Percentiles rank a stretch among this genome's conserved stretches.
Conservation (phyloP, 176 grass and related monocot genomes). For the Saccharum spontaneum region DNA sequence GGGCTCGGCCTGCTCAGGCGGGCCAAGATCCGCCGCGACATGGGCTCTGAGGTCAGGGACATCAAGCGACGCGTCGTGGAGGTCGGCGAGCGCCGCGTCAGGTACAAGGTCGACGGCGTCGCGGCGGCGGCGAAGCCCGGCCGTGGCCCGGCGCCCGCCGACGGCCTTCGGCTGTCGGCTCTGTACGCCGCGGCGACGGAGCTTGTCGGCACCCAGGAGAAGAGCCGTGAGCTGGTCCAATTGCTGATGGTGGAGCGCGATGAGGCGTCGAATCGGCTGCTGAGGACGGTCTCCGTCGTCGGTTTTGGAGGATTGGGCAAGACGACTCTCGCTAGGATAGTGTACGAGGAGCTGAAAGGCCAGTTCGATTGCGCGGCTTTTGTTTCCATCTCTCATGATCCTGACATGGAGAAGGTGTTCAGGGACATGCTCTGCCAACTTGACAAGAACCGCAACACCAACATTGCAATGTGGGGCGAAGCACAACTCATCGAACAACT, state of each 20-base stretch:
- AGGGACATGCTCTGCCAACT: slow-evolving; percentile 12
- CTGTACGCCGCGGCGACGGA: not conserved
- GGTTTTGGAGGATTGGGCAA: slow-evolving; percentile 15
- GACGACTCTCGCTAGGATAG: not conserved
- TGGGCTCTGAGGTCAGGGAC: not conserved
- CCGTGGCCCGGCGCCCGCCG: too few relatives aligned
- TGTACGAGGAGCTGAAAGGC: not conserved
- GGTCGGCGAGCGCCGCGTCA: not conserved
- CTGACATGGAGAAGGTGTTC: slow-evolving; percentile 2
- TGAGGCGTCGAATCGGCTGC: fast-evolving
- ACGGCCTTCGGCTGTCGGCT: not conserved
- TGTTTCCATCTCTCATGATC: not conserved
- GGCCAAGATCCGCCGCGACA: not conserved
- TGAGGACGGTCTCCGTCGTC: not conserved
- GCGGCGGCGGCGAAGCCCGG: not conserved
- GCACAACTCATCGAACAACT: not conserved
- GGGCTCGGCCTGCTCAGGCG: not conserved
- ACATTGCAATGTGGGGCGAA: not conserved
- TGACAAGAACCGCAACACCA: not conserved
- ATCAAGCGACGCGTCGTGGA: slow-evolving; percentile 1
- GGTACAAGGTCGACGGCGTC: slow-evolving; percentile 11
- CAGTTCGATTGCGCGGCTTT: not conserved
- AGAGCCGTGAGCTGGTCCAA: not conserved
- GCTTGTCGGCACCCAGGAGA: not conserved
- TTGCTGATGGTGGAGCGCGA: not conserved